phyloP scores from a whole-genome alignment of 148 eudicot genomes.

The Nepenthes mirabilis region DNA sequence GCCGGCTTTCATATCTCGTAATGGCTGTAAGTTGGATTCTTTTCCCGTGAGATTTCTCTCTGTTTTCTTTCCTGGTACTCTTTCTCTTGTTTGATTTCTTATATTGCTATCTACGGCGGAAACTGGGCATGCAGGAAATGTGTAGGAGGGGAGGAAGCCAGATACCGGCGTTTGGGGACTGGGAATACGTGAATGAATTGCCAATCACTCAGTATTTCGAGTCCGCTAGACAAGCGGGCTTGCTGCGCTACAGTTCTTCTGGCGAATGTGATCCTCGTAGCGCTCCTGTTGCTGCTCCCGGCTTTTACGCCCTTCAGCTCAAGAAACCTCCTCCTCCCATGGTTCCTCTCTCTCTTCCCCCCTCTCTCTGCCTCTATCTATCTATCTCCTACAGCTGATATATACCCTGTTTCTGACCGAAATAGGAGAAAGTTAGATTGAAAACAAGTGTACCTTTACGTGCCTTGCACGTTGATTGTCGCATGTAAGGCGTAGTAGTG shows the following conservation, averaged over 20 bases:
- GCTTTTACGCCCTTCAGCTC: not conserved
- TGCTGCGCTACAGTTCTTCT: slow-evolving; percentile 40
- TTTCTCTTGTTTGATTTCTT: not conserved
- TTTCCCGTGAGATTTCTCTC: not conserved
- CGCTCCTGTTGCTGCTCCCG: not conserved
- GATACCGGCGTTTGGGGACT: slow-evolving; percentile 68
- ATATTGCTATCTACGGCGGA: not conserved
- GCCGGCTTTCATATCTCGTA: too few species aligned
- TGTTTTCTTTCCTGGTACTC: not conserved
- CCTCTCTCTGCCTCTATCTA: too few species aligned
- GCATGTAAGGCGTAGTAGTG: too few species aligned
- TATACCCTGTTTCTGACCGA: too few species aligned
- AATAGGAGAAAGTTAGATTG: too few species aligned
- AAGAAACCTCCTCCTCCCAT: too few species aligned
- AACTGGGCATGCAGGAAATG: not conserved
- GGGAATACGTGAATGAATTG: slow-evolving; percentile 55
- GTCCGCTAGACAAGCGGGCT: slow-evolving; percentile 53
- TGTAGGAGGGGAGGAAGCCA: slow-evolving; percentile 10
- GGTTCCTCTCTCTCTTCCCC: too few species aligned
- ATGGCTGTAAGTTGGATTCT: too few species aligned
- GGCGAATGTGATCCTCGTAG: slow-evolving; percentile 10
- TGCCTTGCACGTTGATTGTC: too few species aligned
- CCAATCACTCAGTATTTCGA: slow-evolving; percentile 75
- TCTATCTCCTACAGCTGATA: too few species aligned
- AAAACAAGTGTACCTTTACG: too few species aligned